These are phyloP conservation scores for Sicyos baderoa DNA, from an alignment of 306 rosid species.

Conservation along the genomic window DNA sequence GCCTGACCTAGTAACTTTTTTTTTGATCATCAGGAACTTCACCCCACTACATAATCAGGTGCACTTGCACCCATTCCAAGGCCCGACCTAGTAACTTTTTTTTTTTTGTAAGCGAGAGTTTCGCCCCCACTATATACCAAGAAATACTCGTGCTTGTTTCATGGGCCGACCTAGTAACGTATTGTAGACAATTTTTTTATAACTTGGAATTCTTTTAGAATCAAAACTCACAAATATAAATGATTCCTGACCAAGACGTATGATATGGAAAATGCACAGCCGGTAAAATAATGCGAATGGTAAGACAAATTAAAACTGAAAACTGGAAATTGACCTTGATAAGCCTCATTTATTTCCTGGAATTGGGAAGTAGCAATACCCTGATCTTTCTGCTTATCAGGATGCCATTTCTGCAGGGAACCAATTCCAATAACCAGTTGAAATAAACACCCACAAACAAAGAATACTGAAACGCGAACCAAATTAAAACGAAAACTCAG, in stretches of 20 bases:
- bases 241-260: too few species aligned
- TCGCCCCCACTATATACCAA: too few species aligned
- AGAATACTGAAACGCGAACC: slow-evolving; percentile 1
- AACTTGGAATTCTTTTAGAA: too few species aligned
- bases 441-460: too few species aligned
- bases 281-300: neutral
- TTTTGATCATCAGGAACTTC: too few species aligned
- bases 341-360: slow-evolving; percentile 92
- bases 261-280: neutral
- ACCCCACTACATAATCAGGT: too few species aligned
- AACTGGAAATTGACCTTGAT: slow-evolving; percentile 42
- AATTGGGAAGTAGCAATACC: slow-evolving; percentile 59
- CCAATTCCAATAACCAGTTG: neutral
- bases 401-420: slow-evolving; percentile 84
- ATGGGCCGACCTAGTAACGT: neutral
- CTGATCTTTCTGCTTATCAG: slow-evolving; percentile 73
- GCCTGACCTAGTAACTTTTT: too few species aligned
- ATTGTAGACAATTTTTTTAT: neutral
- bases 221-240: neutral
- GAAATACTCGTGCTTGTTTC: too few species aligned
- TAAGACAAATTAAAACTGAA: neutral
- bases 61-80: too few species aligned
- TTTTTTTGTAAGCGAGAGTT: too few species aligned
- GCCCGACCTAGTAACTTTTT: too few species aligned
- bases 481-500: neutral